Conservation (phyloP, 306 rosid genomes). For the Castanopsis chinensis region DNA sequence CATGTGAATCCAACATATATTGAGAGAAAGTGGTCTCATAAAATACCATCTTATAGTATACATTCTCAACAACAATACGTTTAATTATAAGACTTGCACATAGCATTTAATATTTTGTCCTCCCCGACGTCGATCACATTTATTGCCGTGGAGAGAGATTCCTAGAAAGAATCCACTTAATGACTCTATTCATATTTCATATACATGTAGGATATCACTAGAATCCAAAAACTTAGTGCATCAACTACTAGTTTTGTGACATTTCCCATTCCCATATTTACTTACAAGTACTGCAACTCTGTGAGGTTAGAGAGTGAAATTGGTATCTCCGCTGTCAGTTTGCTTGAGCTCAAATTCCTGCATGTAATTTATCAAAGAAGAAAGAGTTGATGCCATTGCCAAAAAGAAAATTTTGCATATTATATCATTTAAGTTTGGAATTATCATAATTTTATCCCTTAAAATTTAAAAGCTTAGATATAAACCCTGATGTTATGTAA, state of each 20-base stretch:
- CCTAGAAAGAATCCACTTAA: not conserved
- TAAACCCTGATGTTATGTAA: too few relatives aligned
- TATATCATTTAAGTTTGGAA: too few relatives aligned
- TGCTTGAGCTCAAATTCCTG: constrained; percentile 33
- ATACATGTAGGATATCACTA: not conserved
- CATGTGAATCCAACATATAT: rapidly evolving
- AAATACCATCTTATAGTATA: too few relatives aligned
- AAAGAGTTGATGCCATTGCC: too few relatives aligned
- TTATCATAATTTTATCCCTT: too few relatives aligned
- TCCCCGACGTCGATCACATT: too few relatives aligned
- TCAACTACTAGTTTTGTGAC: too few relatives aligned
- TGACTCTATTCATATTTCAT: too few relatives aligned
- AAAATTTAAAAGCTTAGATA: too few relatives aligned
- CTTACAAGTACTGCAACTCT: constrained; percentile 26
- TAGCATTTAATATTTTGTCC: not conserved
- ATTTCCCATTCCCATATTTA: not conserved
- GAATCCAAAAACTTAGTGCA: not conserved
- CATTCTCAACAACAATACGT: too few relatives aligned
- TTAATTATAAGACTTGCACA: not conserved
- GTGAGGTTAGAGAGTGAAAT: constrained; percentile 12
- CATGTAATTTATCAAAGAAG: not conserved
- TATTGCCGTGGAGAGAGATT: too few relatives aligned
- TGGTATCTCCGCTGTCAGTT: constrained; percentile 12
- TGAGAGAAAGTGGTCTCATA: too few relatives aligned
- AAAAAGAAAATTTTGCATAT: not conserved